Conservation (phyloP, 139 green algal genomes). For the Edaphochlamys debaryana region DNA sequence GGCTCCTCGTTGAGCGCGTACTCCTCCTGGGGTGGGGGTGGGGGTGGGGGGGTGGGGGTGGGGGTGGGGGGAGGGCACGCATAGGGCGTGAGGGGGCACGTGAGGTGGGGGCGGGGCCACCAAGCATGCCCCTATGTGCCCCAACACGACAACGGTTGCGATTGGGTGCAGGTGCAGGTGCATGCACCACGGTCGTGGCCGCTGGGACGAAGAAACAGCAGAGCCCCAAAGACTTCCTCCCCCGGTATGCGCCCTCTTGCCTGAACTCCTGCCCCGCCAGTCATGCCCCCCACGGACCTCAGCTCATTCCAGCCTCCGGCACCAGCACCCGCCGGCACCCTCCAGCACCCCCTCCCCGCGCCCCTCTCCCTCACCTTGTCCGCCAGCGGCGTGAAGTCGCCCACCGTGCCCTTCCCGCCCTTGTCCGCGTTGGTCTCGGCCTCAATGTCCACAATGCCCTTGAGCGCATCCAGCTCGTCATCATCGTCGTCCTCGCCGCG, state of each 20-base stretch:
- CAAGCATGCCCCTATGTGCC: too few relatives aligned
- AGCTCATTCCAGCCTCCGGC: not conserved
- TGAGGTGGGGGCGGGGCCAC: too few relatives aligned
- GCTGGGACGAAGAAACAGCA: too few relatives aligned
- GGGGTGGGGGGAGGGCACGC: not conserved
- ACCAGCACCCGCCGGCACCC: not conserved
- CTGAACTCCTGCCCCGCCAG: too few relatives aligned
- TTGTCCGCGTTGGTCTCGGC: not conserved
- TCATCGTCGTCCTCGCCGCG: constrained; percentile 32
- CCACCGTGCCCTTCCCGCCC: not conserved
- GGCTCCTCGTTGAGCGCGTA: constrained; percentile 33
- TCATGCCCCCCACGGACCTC: too few relatives aligned
- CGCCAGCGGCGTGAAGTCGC: constrained; percentile 32
- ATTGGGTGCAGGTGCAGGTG: too few relatives aligned
- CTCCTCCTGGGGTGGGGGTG: constrained; percentile 38
- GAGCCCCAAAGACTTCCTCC: too few relatives aligned
- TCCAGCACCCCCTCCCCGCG: not conserved
- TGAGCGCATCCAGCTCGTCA: constrained; percentile 1
- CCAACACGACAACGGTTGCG: too few relatives aligned
- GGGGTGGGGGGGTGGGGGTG: not conserved
- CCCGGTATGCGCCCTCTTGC: too few relatives aligned
- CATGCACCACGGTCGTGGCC: too few relatives aligned
- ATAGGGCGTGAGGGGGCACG: not conserved
- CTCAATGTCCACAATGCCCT: constrained; percentile 32
- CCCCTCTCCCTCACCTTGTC: not conserved